Percentiles rank a stretch among this genome's conserved stretches.
Conservation (phyloP, 2,329 filamentous ascomycete species). For the Pseudogymnoascus sp. region DNA sequence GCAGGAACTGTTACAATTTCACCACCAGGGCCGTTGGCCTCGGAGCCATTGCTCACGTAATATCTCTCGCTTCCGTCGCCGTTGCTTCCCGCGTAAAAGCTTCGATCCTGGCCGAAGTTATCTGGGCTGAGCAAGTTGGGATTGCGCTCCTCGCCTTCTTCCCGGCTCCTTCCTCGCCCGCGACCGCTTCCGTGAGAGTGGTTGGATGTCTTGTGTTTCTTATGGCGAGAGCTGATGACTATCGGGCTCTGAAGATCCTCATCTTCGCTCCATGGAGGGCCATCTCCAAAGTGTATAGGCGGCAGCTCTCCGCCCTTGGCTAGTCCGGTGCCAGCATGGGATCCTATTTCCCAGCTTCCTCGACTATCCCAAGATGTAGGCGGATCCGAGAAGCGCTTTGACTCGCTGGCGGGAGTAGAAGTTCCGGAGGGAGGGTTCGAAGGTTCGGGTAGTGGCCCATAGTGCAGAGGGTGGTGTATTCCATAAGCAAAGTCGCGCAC, state of each 20-base stretch:
- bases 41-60: constrained; percentile 63
- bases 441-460: constrained; percentile 77
- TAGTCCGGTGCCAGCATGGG: constrained; percentile 38
- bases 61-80: constrained; percentile 69
- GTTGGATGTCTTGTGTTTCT: constrained; percentile 72
- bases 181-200: constrained; percentile 36
- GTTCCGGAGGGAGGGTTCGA: constrained; percentile 65
- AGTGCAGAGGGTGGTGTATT: constrained; percentile 76
- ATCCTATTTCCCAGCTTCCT: constrained; percentile 48
- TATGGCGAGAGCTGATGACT: constrained; percentile 76
- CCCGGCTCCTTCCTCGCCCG: constrained; percentile 40
- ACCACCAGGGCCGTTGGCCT: constrained; percentile 69
- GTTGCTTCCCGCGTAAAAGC: constrained; percentile 60
- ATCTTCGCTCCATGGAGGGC: constrained; percentile 90
- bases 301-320: constrained; percentile 65
- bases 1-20: constrained; percentile 75
- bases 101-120: constrained; percentile 53
- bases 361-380: constrained; percentile 67
- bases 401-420: constrained; percentile 79
- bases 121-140: constrained; percentile 40
- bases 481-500: constrained; percentile 97
- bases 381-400: constrained; percentile 73
- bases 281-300: constrained; percentile 77
- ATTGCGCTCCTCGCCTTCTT: constrained; percentile 37
- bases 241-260: constrained; percentile 87